A percentile compares a stretch with the other conserved stretches of the same genome.
phyloP scores from a whole-genome alignment of 2,329 filamentous ascomycete species.

The Penicillium sp. region DNA sequence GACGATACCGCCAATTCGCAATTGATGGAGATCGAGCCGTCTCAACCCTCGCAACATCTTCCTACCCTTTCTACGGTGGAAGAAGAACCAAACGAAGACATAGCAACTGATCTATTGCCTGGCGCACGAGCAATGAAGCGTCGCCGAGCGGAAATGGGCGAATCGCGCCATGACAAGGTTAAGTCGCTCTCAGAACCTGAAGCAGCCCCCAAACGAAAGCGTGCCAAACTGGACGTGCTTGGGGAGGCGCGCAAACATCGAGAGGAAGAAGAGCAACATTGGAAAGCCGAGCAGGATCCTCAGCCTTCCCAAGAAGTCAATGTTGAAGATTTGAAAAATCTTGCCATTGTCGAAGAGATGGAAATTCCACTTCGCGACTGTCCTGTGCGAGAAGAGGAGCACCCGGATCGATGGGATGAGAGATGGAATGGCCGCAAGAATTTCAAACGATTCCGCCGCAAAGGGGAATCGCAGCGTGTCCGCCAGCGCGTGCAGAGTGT shows the following conservation, averaged over 20 bases:
- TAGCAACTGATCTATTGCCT: conserved; percentile 68
- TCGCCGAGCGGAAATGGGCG: conserved; percentile 59
- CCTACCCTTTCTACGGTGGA: conserved; percentile 26
- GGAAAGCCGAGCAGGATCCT: conserved; percentile 49
- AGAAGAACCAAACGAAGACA: conserved; percentile 44
- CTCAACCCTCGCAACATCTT: conserved; percentile 18
- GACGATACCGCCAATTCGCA: conserved; percentile 17
- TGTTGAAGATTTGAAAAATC: conserved; percentile 63
- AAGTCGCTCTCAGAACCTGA: conserved; percentile 21
- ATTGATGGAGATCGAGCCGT: conserved; percentile 16
- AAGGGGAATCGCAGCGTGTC: conserved; percentile 29
- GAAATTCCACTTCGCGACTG: conserved; percentile 47
- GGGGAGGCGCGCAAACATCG: conserved; percentile 54
- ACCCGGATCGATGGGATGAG: conserved; percentile 68
- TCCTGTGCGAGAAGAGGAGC: conserved; percentile 34
- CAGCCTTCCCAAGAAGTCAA: conserved; percentile 54
- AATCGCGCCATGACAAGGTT: conserved; percentile 38
- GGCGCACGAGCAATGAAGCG: conserved; percentile 72
- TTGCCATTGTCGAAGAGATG: conserved; percentile 74
- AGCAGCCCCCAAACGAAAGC: conserved; percentile 42
- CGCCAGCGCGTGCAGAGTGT: conserved; percentile 48
- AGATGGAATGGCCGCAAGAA: conserved; percentile 93
- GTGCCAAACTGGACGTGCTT: conserved; percentile 62
- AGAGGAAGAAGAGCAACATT: conserved; percentile 51
- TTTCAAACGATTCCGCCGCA: conserved; percentile 73